These are phyloP conservation scores for Xylaria sp. DNA, from an alignment of 2,329 filamentous ascomycete genomes.

Conservation along the genomic window DNA sequence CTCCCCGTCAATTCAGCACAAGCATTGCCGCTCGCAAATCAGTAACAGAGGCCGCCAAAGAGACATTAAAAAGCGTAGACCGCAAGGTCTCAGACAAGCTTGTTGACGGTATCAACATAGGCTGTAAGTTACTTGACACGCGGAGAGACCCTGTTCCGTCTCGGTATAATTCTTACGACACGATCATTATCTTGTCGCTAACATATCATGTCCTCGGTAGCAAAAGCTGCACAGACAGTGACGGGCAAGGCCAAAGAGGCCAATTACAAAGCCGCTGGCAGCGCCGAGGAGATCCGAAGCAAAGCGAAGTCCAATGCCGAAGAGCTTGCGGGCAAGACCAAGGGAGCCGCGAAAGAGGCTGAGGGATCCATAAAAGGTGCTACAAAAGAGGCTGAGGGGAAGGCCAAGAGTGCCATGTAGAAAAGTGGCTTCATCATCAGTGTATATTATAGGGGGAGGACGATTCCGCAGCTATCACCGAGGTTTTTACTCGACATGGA, in stretches of 20 bases:
- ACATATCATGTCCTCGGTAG: conserved; percentile 39
- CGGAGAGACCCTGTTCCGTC: too few relatives aligned
- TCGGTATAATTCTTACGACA: too few relatives aligned
- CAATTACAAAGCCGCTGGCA: conserved; percentile 52
- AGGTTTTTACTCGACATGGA: background rate
- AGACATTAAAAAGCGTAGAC: conserved; percentile 69
- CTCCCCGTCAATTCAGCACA: conserved; percentile 64
- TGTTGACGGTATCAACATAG: conserved; percentile 69
- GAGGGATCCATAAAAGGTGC: conserved; percentile 54
- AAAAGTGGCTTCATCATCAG: background rate
- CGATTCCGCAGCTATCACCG: background rate
- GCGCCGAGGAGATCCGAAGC: conserved; percentile 50
- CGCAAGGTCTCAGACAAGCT: conserved; percentile 70
- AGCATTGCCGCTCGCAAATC: conserved; percentile 59
- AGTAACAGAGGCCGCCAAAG: conserved; percentile 66
- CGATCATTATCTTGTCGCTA: background rate
- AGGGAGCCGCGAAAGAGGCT: conserved; percentile 50
- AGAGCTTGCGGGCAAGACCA: conserved; percentile 53
- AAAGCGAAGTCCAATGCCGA: conserved; percentile 47
- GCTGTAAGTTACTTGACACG: conserved; percentile 58
- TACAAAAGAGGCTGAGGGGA: conserved; percentile 33
- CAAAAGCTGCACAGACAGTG: conserved; percentile 58
- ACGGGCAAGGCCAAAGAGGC: conserved; percentile 58
- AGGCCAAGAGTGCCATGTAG: conserved; percentile 26
- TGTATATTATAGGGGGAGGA: conserved; percentile 4